These are phyloP conservation scores for Debaryomyces hansenii DNA, from an alignment of 805 yeast species.

Conservation along the genomic window DNA sequence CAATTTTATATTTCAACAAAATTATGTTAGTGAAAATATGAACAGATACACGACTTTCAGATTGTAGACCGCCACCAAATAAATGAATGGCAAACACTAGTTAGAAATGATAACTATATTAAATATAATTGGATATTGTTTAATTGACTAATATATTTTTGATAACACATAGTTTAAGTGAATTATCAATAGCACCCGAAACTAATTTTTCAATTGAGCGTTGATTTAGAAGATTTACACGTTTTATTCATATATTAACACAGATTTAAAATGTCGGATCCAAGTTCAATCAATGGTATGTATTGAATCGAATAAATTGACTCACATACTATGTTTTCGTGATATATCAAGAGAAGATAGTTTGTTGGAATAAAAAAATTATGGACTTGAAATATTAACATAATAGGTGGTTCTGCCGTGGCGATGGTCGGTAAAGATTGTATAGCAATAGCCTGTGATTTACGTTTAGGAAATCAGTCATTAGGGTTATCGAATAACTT, in stretches of 20 bases:
- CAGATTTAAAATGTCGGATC: constrained; percentile 59
- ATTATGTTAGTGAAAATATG: background rate
- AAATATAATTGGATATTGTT: background rate
- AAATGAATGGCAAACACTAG: background rate
- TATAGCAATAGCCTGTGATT: constrained; percentile 95
- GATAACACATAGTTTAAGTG: background rate
- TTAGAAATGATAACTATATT: background rate
- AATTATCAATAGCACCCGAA: background rate
- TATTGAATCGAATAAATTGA: background rate
- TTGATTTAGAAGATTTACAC: background rate
- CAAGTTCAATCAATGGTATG: constrained; percentile 72
- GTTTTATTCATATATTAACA: background rate
- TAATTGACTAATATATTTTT: background rate
- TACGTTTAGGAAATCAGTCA: constrained; percentile 91
- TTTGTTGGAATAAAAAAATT: background rate
- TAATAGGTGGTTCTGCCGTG: constrained; percentile 86
- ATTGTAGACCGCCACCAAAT: background rate
- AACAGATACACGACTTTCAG: background rate
- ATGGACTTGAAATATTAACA: constrained; percentile 1
- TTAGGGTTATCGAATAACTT: constrained; percentile 89
- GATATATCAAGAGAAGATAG: too few relatives aligned
- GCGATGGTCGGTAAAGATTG: constrained; percentile 99
- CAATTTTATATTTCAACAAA: background rate
- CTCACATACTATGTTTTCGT: too few relatives aligned
- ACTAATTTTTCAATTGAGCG: background rate